Percentiles rank a stretch among this genome's conserved stretches.
Evolutionary conservation across 2,329 filamentous ascomycete species (phyloP).

Genomic region (Elsinoe ampelina): DNA sequence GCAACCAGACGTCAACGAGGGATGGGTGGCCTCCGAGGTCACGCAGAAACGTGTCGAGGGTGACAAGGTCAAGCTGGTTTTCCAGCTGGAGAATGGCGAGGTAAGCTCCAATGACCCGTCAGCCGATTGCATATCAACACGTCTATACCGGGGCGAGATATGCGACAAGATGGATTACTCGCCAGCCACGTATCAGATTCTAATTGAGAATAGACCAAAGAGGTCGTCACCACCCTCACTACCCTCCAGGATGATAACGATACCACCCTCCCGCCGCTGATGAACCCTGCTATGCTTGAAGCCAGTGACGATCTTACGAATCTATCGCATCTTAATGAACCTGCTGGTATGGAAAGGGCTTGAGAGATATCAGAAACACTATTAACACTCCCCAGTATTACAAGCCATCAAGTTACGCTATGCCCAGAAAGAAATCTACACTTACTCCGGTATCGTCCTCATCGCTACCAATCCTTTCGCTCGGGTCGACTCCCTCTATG

Average conservation of each 20-base stretch:
- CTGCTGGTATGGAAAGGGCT: slow-evolving; percentile 59
- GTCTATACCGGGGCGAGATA: neutral
- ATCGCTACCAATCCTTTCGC: slow-evolving; percentile 99
- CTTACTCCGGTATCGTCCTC: slow-evolving; percentile 95
- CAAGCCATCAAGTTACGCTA: slow-evolving; percentile 97
- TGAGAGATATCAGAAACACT: neutral
- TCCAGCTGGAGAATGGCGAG: slow-evolving; percentile 87
- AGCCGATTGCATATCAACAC: neutral
- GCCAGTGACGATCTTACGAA: slow-evolving; percentile 97
- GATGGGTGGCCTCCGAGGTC: slow-evolving; percentile 96
- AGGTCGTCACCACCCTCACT: slow-evolving; percentile 64
- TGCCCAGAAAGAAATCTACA: slow-evolving; percentile 98
- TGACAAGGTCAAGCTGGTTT: slow-evolving; percentile 77
- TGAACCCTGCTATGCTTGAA: slow-evolving; percentile 98
- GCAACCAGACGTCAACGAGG: slow-evolving; percentile 93
- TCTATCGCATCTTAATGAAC: slow-evolving; percentile 94
- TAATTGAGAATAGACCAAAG: slow-evolving; percentile 54
- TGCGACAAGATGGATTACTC: neutral
- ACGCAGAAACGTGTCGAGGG: slow-evolving; percentile 74
- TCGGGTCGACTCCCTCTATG: slow-evolving; percentile 93
- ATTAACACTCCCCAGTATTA: slow-evolving; percentile 54
- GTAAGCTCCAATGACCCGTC: slow-evolving; percentile 40
- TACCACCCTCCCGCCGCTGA: slow-evolving; percentile 74
- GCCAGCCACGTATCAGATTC: slow-evolving; percentile 6
- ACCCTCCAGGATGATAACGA: slow-evolving; percentile 71